Conservation (phyloP, 176 grass and related monocot genomes). For the Saccharum spontaneum region DNA sequence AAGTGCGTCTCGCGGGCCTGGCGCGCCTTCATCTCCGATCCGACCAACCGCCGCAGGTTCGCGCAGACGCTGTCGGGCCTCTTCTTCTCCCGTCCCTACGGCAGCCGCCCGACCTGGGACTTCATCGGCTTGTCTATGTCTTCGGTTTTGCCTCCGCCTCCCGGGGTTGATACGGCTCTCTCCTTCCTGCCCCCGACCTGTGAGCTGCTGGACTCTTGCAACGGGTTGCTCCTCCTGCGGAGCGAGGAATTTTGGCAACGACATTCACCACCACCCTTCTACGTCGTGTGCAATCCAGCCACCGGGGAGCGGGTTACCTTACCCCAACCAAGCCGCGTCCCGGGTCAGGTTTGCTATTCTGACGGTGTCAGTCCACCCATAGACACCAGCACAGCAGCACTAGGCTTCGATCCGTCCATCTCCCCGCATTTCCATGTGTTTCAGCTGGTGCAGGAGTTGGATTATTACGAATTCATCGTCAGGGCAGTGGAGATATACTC, state of each 20-base stretch:
- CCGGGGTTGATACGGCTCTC: background rate
- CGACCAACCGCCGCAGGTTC: background rate
- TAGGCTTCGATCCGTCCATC: background rate
- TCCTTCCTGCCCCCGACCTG: background rate
- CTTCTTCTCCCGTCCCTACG: background rate
- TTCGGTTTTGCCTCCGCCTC: background rate
- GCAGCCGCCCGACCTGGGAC: background rate
- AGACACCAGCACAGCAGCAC: background rate
- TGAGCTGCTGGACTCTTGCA: background rate
- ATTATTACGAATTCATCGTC: background rate
- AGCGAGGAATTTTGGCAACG: background rate
- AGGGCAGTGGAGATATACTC: conserved; percentile 9
- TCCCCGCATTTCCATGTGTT: conserved; percentile 12
- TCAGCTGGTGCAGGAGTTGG: background rate
- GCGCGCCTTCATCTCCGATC: conserved; percentile 7
- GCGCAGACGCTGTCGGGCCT: background rate
- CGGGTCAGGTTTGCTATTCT: background rate
- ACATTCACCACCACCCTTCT: background rate
- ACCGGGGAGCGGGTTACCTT: background rate
- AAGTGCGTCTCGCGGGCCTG: conserved; percentile 15
- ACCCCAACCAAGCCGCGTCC: background rate
- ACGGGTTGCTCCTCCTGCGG: background rate
- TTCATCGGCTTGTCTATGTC: background rate
- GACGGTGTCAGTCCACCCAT: fast-evolving
- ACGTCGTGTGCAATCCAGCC: conserved; percentile 27